Evolutionary conservation across 257 asterid species (phyloP).

Genomic region (Jacaranda mimosifolia): DNA sequence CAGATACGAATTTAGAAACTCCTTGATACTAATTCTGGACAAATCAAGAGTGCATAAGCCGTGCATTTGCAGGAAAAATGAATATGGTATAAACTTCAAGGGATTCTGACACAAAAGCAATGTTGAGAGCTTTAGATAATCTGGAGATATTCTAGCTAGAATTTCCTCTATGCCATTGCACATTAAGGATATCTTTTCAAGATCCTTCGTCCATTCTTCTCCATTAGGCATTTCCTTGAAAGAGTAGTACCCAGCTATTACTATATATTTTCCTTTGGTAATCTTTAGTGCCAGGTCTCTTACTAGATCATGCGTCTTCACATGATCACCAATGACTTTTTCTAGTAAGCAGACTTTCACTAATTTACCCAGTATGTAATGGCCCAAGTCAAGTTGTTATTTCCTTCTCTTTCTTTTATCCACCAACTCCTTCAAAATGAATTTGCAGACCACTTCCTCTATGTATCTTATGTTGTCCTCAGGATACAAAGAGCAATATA

Average conservation of each 20-base stretch:
- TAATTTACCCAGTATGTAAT: conserved; percentile 32
- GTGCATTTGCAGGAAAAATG: conserved; percentile 4
- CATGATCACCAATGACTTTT: conserved; percentile 24
- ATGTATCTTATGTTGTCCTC: conserved; percentile 4
- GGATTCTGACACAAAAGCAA: background rate
- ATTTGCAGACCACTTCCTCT: conserved; percentile 17
- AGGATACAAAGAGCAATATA: conserved; percentile 46
- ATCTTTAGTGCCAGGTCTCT: conserved; percentile 16
- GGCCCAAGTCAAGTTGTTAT: conserved; percentile 33
- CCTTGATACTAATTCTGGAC: background rate
- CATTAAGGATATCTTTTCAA: conserved; percentile 7
- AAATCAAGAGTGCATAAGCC: conserved; percentile 8
- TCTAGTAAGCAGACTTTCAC: conserved; percentile 33
- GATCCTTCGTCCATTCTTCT: background rate
- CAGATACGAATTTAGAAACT: conserved; percentile 7
- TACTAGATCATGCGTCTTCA: conserved; percentile 17
- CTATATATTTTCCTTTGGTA: background rate
- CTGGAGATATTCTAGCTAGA: background rate
- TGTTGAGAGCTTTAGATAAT: conserved; percentile 22
- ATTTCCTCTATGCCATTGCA: background rate
- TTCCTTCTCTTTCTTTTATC: background rate
- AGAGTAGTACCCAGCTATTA: background rate
- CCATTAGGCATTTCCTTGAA: background rate
- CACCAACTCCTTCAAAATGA: conserved; percentile 32
- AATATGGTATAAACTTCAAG: background rate